These are phyloP conservation scores for Nicotiana rustica DNA, from an alignment of 305 asterid species.

Conservation along the genomic window DNA sequence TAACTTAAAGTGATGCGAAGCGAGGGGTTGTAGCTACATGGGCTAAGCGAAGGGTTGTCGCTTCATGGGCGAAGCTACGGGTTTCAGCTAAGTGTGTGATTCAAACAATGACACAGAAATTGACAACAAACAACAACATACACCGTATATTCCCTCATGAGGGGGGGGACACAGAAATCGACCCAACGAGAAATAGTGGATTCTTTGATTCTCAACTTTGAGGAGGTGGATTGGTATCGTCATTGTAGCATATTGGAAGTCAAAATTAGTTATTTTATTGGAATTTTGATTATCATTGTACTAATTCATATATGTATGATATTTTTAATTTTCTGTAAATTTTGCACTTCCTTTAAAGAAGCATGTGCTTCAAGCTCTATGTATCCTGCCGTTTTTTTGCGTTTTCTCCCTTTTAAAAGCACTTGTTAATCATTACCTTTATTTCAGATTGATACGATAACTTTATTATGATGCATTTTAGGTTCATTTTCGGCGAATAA, in stretches of 20 bases:
- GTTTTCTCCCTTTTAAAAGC: not conserved
- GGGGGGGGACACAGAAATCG: not conserved
- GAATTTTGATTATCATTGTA: not conserved
- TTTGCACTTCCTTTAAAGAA: conserved; percentile 18
- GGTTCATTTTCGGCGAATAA: conserved; percentile 99
- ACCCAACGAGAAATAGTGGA: not conserved
- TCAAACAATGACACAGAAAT: not conserved
- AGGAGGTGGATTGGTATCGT: not conserved
- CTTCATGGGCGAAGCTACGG: not conserved
- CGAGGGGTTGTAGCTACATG: not conserved
- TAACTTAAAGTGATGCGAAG: not conserved
- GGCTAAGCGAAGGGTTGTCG: not conserved
- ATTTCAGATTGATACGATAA: not conserved
- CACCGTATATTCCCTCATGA: no score
- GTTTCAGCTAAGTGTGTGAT: not conserved
- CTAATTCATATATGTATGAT: conserved; percentile 1
- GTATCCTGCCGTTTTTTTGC: not conserved
- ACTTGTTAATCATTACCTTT: conserved; percentile 27
- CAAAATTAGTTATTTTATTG: not conserved
- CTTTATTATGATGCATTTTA: conserved; percentile 39
- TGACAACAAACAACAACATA: not conserved
- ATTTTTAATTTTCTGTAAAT: not conserved
- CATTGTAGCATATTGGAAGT: conserved; percentile 2
- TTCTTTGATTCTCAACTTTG: conserved; percentile 22
- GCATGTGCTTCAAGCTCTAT: conserved; percentile 5